Conservation (phyloP, 148 eudicot species). For the Selenicereus undatus region DNA sequence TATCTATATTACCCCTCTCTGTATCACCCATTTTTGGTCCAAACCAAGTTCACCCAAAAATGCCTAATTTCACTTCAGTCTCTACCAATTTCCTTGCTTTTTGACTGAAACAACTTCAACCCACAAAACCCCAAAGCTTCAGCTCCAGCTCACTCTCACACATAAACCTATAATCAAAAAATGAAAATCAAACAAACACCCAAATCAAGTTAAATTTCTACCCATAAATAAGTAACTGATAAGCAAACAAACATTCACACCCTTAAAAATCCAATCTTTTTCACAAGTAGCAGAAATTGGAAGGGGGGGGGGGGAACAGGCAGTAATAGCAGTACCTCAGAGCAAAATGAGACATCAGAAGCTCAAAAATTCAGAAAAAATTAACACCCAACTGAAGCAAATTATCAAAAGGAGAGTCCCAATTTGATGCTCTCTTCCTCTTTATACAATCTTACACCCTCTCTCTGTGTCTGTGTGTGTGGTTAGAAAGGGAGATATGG, state of each 20-base stretch:
- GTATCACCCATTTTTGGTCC: constrained; percentile 22
- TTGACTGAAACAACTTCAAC: not conserved
- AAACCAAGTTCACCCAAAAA: not conserved
- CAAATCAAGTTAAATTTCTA: not conserved
- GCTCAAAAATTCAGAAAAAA: not conserved
- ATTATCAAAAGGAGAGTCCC: not conserved
- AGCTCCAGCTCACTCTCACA: constrained; percentile 1
- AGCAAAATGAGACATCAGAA: not conserved
- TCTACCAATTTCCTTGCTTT: not conserved
- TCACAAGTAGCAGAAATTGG: not conserved
- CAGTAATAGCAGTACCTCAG: not conserved
- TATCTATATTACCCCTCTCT: constrained; percentile 23
- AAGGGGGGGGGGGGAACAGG: too few species aligned
- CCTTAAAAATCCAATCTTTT: not conserved
- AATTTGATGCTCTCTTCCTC: not conserved
- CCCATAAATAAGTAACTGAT: not conserved
- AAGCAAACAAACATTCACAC: not conserved
- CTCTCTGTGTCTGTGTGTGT: not conserved
- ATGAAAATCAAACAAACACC: not conserved
- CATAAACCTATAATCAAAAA: not conserved
- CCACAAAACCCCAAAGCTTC: constrained; percentile 2
- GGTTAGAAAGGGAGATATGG: not conserved
- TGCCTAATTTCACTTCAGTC: not conserved
- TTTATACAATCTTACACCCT: not conserved
- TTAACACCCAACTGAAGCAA: not conserved